Evolutionary conservation across 768 basidiomycete species (phyloP).

Genomic region (Psilocybe sp.): DNA sequence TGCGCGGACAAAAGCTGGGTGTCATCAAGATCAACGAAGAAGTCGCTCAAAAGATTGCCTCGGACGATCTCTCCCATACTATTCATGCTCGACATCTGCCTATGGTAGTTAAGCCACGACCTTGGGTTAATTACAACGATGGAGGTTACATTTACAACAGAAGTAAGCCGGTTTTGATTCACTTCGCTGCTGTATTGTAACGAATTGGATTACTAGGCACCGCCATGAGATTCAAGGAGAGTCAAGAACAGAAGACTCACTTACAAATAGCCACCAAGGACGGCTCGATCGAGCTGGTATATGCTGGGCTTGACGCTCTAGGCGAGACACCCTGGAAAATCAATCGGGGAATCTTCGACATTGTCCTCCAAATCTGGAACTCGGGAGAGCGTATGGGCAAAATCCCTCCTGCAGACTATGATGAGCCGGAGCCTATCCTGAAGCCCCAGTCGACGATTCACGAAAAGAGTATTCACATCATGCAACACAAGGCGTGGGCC

Average conservation of each 20-base stretch:
- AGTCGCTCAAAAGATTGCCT: constrained; percentile 73
- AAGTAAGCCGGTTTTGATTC: constrained; percentile 40
- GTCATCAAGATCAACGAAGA: constrained; percentile 84
- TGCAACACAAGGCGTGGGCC: constrained; percentile 50
- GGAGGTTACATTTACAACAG: constrained; percentile 85
- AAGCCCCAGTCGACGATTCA: constrained; percentile 51
- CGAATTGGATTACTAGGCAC: constrained; percentile 32
- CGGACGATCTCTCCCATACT: constrained; percentile 64
- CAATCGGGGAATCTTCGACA: constrained; percentile 74
- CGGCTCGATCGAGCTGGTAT: constrained; percentile 81
- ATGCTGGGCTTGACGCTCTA: constrained; percentile 86
- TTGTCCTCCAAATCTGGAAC: constrained; percentile 84
- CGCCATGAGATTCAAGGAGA: constrained; percentile 94
- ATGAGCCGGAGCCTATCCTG: constrained; percentile 60
- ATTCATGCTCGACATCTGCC: constrained; percentile 93
- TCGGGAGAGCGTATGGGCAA: constrained; percentile 78
- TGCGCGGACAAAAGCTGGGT: constrained; percentile 93
- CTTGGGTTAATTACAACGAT: constrained; percentile 74
- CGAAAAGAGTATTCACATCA: constrained; percentile 51
- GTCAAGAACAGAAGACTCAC: constrained; percentile 77
- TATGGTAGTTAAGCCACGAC: constrained; percentile 89
- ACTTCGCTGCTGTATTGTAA: constrained; percentile 1
- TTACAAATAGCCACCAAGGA: constrained; percentile 68
- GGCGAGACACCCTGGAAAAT: constrained; percentile 89
- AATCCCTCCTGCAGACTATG: constrained; percentile 72